Base-by-base conservation (phyloP, 495 filamentous ascomycete species). In the Aspergillus taichungensis region DNA sequence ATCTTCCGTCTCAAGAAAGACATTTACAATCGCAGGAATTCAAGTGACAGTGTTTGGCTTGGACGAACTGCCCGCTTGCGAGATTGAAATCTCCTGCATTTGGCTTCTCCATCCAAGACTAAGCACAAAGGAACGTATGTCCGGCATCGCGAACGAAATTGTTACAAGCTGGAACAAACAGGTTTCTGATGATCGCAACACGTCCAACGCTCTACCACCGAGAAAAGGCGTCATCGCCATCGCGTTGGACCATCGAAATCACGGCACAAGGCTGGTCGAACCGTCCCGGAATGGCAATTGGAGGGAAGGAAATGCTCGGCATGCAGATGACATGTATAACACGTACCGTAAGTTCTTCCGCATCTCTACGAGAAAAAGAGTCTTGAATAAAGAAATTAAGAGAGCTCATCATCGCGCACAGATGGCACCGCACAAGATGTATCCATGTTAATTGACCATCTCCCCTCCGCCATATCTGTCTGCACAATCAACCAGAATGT, bases 51-150 rank as follows among this genome's bases (percentile, higher is more conserved):
- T 95, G 39, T 88, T 86, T 59, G 91, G 91, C 13, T 72, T 95
- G 1, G 63, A 79, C 12, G 86, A 95, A 51, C 73, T 95, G 6
- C 63, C 73, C 5, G 13, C 71, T 8, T 46, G 68, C 10, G 50
- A 65, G 5, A 47, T 62, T 7, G 63, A 75, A 29, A 64, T 90
- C 9, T 79, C 87, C 28, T 85, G 82, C 60, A 72, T 94, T 35
- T 95, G 88, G 88, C 77, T 97, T n/a, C 75, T 95, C 28, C 87
- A 96, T 63, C 86, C 84, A 1, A 80, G 92, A 14, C 65, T 83
- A 30, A 67, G 78, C 27, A 77, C 67, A 0, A 79, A 87, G 58
- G 79, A 77, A 42, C 73, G 72, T 46, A 95, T 97, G 91, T 60
- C 58, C 0, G 68, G 68, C 14, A 59, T 82, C 33, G 83, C 80